These are phyloP conservation scores for Graphilbum fragrans DNA, from an alignment of 2,329 filamentous ascomycete species.

Conservation along the genomic window DNA sequence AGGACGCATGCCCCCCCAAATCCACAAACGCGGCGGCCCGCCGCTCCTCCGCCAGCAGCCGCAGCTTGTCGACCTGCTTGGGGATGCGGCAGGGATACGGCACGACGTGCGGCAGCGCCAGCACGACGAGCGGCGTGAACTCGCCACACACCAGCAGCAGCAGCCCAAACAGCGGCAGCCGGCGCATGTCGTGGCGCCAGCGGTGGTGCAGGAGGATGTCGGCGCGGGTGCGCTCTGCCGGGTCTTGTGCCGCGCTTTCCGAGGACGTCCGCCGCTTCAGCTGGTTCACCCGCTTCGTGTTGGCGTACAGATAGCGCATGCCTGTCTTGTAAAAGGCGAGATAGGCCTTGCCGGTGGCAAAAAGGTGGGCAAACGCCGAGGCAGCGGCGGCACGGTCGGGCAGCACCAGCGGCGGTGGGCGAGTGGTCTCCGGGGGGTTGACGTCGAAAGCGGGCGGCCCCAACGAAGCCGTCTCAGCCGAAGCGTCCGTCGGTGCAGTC, in stretches of 20 bases:
- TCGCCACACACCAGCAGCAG: constrained; percentile 73
- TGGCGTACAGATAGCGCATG: constrained; percentile 60
- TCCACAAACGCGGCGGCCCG: constrained; percentile 33
- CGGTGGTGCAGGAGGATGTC: constrained; percentile 61
- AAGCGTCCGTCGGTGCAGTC: background rate
- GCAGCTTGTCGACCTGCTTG: constrained; percentile 50
- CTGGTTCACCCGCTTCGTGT: constrained; percentile 23
- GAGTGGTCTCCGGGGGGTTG: constrained; percentile 63
- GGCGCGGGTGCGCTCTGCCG: constrained; percentile 37
- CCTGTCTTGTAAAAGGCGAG: constrained; percentile 79
- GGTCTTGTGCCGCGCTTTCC: background rate
- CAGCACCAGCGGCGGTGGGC: constrained; percentile 55
- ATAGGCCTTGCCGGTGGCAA: constrained; percentile 61
- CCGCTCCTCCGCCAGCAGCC: constrained; percentile 38
- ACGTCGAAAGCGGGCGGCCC: constrained; percentile 7
- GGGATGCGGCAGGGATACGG: constrained; percentile 79
- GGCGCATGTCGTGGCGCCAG: constrained; percentile 58
- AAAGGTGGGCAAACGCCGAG: constrained; percentile 38
- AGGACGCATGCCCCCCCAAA: constrained; percentile 5
- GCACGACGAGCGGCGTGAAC: constrained; percentile 69
- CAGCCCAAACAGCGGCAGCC: constrained; percentile 66
- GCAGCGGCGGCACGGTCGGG: constrained; percentile 39
- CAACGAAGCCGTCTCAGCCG: background rate
- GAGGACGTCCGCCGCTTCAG: constrained; percentile 20
- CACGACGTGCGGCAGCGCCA: constrained; percentile 57